Base-by-base conservation (phyloP, 75 land plant genomes). In the Isoetes taiwanensis region DNA sequence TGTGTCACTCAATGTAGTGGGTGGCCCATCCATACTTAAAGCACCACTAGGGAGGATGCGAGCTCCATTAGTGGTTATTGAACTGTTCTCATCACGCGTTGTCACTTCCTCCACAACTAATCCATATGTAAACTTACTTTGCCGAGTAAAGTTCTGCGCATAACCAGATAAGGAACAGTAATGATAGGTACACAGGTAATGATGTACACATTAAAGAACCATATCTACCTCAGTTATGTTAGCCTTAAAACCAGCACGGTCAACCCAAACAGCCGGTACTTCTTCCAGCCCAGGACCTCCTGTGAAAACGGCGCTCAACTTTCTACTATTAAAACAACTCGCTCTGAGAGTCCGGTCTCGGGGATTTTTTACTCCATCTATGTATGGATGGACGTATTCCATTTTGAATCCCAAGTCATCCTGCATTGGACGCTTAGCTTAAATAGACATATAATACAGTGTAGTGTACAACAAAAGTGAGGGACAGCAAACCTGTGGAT, bases 261-360 rank as follows among this genome's bases (percentile, higher is more conserved):
- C 98, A 53, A 93, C 81, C 98, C 95, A 88, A 30, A 93, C 72
- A 37, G 96, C 78, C 1, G 98, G 98, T 32, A 93, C 96, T 52
- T 93, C 98, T 64, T 93, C 96, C 10, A 76, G 56, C 27, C 90
- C 98, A 1, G 96, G 89, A n/a, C 96, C 98, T 38, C 98, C 98
- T 41, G 96, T 84, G 61, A 93, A 93, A 26, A 93, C 96, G 28
- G 98, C 97, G 69, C 98, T 93, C 57, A 93, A 54, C 53, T 93
- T 93, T 23, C 96, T 69, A 48, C 90, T 93, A 72, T 93, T 93
- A 61, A 93, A 93, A 68, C 89, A 88, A 68, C 81, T 93, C 0
- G 78, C 63, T 19, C 80, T 79, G 54, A 87, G 64, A 2, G 86
- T 81, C 16, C 98, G 96, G 60, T 88, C 80, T 16, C 80, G 80